A percentile compares a stretch with the other conserved stretches of the same genome.
These are phyloP conservation scores for Lecanicillium sp. DNA, from an alignment of 2,329 filamentous ascomycete species.

Conservation along the genomic window DNA sequence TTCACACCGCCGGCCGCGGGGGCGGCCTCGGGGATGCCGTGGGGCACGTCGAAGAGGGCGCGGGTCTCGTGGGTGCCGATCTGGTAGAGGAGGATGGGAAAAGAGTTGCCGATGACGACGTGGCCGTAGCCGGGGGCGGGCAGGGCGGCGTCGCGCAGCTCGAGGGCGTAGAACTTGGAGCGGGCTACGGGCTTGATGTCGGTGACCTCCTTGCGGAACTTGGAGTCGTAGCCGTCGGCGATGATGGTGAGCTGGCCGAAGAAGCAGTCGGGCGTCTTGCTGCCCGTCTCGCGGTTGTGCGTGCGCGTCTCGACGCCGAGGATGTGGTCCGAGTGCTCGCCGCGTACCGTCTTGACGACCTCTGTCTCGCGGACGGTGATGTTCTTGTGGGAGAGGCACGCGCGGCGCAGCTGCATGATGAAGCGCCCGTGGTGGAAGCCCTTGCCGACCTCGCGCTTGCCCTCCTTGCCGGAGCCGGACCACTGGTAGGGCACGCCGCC, in stretches of 20 bases:
- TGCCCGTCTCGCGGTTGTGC: conserved; percentile 46
- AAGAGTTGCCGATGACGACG: conserved; percentile 73
- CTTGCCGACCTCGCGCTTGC: conserved; percentile 57
- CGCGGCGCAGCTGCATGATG: conserved; percentile 71
- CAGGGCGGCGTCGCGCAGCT: conserved; percentile 81
- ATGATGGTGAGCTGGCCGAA: conserved; percentile 85
- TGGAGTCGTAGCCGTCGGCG: conserved; percentile 87
- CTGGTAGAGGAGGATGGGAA: conserved; percentile 86
- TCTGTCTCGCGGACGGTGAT: conserved; percentile 90
- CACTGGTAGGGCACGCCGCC: conserved; percentile 35
- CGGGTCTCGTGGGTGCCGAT: conserved; percentile 94
- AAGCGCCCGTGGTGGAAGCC: conserved; percentile 94
- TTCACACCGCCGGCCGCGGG: conserved; percentile 75
- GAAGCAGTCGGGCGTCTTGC: conserved; percentile 65
- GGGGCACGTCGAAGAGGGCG: conserved; percentile 80
- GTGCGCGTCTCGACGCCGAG: conserved; percentile 77
- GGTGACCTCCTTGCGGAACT: conserved; percentile 79
- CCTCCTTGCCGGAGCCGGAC: conserved; percentile 29
- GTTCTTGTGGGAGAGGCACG: conserved; percentile 69
- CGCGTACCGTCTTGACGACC: conserved; percentile 67
- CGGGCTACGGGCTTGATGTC: conserved; percentile 60
- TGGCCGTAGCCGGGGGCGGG: conserved; percentile 73
- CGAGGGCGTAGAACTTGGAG: conserved; percentile 89
- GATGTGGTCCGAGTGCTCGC: conserved; percentile 62
- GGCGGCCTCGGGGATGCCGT: conserved; percentile 66